Percentiles rank a stretch among this genome's conserved stretches.
These are phyloP conservation scores for Encephalitozoon intestinalis DNA, from an alignment of 371 early-diverging fungal genomes.

Conservation along the genomic window DNA sequence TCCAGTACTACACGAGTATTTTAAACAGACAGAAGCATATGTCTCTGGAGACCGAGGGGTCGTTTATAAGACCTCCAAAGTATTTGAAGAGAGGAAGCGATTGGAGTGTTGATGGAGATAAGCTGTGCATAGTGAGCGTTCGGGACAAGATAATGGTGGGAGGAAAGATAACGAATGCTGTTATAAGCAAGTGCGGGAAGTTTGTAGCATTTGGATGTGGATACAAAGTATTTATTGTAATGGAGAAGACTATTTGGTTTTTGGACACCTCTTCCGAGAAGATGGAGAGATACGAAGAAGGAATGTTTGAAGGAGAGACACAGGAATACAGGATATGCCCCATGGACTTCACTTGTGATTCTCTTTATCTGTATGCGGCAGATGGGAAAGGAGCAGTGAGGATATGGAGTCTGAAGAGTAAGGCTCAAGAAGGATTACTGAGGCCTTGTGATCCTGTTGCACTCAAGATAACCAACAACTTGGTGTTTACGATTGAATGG, in stretches of 20 bases:
- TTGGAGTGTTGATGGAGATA: neutral
- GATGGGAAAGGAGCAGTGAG: conserved; percentile 1
- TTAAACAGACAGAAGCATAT: neutral
- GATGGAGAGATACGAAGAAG: neutral
- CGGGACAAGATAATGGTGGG: neutral
- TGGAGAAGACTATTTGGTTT: neutral
- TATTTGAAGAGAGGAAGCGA: neutral
- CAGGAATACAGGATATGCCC: neutral
- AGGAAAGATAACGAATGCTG: neutral
- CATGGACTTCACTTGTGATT: conserved; percentile 7
- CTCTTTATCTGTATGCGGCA: neutral
- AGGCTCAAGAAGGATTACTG: neutral
- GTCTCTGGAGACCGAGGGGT: neutral
- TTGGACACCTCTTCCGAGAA: neutral
- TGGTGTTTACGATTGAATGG: conserved; percentile 5
- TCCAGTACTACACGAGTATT: conserved; percentile 6
- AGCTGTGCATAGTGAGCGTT: neutral
- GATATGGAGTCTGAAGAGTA: neutral
- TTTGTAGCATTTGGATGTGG: conserved; percentile 5
- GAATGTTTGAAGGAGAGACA: neutral
- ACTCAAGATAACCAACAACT: neutral
- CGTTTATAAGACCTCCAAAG: neutral
- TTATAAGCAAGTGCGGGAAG: neutral
- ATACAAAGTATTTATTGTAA: neutral
- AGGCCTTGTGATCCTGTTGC: conserved; percentile 3